Base-by-base conservation (phyloP, 2,329 filamentous ascomycete species). In the Talaromyces islandicus region DNA sequence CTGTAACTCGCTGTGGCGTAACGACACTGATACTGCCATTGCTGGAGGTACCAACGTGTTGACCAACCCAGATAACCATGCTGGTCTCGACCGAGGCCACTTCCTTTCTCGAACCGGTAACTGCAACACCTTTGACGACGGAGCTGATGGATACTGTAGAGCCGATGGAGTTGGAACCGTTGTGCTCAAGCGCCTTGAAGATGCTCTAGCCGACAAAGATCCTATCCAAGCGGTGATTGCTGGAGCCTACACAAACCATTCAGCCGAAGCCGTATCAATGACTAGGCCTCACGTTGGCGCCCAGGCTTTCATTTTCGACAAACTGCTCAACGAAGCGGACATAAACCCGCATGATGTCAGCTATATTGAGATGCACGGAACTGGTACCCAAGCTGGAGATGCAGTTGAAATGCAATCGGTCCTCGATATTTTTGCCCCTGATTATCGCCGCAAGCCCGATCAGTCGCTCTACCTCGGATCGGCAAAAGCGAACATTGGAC, bases 1-100 rank as follows among this genome's bases (percentile, higher is more conserved):
- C 14, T 92, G 89, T 75, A 87, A 85, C 4, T 84, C 90, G 0
- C 78, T 92, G 6, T 88, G 87, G 83, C 83, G 84, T 7, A 85
- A 85, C 53, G 90, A 94, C 65, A 89, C 86, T 62, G 90, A 94
- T 69, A 92, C 88, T 7, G 90, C 89, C 1, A 85, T 92, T 35
- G 88, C 89, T 2, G 90, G 91, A 60, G 91, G 91, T 63, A 77
- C 89, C n/a, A 92, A 90, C 58, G 56, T 73, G 11, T 80, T 92
- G 74, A 92, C 89, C 54, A 91, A 91, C 73, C 87, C 89, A 0
- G 89, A 92, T 72, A 89, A 88, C 78, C 91, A 89, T 74, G 82
- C 87, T 6, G 88, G 88, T 65, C 78, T 92, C 1, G 87, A 85
- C 69, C 84, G 88, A 64, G 69, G 69, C 3, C 66, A 70, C 52